A percentile compares a stretch with the other conserved stretches of the same genome.
These are phyloP conservation scores for Circinella minor DNA, from an alignment of 371 early-diverging fungal genomes.

Conservation along the genomic window DNA sequence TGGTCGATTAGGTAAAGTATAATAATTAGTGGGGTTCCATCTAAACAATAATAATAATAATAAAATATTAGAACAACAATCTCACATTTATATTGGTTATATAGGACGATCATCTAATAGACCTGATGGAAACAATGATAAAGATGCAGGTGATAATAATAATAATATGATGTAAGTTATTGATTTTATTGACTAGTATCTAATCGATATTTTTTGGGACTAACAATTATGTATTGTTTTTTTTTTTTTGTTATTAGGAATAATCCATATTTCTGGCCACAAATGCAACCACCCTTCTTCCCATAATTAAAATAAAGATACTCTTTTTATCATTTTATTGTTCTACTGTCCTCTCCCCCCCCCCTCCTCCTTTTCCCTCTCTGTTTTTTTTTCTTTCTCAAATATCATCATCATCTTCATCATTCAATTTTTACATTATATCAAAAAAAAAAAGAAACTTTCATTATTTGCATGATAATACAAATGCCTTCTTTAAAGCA, in stretches of 20 bases:
- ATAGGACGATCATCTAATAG: slow-evolving; percentile 15
- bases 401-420: background rate
- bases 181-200: too few relatives aligned
- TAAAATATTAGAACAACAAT: too few relatives aligned
- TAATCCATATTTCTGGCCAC: slow-evolving; percentile 17
- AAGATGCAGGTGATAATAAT: slow-evolving; percentile 9
- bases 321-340: too few relatives aligned
- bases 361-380: too few relatives aligned
- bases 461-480: too few relatives aligned
- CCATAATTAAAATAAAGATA: slow-evolving; percentile 4
- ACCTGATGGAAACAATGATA: slow-evolving; percentile 9
- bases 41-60: too few relatives aligned
- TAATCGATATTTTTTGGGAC: too few relatives aligned
- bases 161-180: slow-evolving; percentile 14
- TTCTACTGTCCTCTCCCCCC: background rate
- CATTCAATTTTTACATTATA: background rate
- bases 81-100: background rate
- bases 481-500: too few relatives aligned
- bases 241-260: too few relatives aligned
- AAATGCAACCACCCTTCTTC: slow-evolving; percentile 23
- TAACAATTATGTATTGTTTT: too few relatives aligned
- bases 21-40: background rate
- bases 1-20: slow-evolving; percentile 2
- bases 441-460: too few relatives aligned
- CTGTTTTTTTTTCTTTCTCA: background rate